Percentiles rank a stretch among this genome's conserved stretches.
These are phyloP conservation scores for thale cress (Arabidopsis thaliana) DNA, from an alignment of 345 rosid genomes.

Conservation along the genomic window TAIR10.1 NC_003076.8:21065001-21065500, in stretches of 20 bases:
- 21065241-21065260: constrained; percentile 26
- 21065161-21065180: constrained; percentile 84
- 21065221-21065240: constrained; percentile 92
- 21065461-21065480: constrained; percentile 2
- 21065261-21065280: neutral
- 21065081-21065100: constrained; percentile 31
- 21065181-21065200: constrained; percentile 91
- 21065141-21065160: constrained; percentile 50
- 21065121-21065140: neutral
- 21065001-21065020: constrained; percentile 90
- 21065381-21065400: constrained; percentile 94
- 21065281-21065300: neutral
- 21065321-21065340: constrained; percentile 80
- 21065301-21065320: constrained; percentile 36
- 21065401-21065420: constrained; percentile 82
- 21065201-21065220: constrained; percentile 98
- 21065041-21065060: constrained; percentile 98
- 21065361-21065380: constrained; percentile 92
- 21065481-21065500: neutral
- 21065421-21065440: constrained; percentile 98
- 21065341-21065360: constrained; percentile 88
- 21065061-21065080: constrained; percentile 58
- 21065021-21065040: constrained; percentile 98
- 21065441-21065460: constrained; percentile 49
- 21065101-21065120: neutral